A percentile compares a stretch with the other conserved stretches of the same genome.
These are phyloP conservation scores for Wickerhamiella galacta DNA, from an alignment of 805 yeast species.

Conservation along the genomic window DNA sequence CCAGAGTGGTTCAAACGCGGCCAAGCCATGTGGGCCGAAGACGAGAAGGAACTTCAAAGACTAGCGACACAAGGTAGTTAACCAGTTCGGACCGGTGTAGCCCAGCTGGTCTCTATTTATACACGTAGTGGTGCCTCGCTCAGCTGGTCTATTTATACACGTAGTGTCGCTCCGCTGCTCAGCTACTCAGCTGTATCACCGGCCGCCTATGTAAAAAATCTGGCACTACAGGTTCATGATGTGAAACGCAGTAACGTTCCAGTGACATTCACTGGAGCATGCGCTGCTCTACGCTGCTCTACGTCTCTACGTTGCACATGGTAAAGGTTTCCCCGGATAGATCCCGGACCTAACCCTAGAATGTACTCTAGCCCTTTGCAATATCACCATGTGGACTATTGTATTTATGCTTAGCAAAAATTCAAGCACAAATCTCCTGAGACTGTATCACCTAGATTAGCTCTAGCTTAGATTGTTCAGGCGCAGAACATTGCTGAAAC, in stretches of 20 bases:
- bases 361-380: no score
- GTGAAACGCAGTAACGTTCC: no score
- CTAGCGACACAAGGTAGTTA: not conserved
- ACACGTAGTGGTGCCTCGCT: not conserved
- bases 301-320: no score
- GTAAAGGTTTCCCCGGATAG: no score
- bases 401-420: not conserved
- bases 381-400: not conserved
- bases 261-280: no score
- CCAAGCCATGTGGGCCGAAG: constrained; percentile 28
- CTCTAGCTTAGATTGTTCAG: not conserved
- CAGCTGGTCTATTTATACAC: not conserved
- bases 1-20: constrained; percentile 63
- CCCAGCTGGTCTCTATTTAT: not conserved
- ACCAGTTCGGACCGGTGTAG: not conserved
- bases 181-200: no score
- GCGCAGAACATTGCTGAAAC: not conserved
- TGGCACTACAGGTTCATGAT: not conserved
- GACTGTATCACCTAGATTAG: not conserved
- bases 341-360: no score
- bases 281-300: no score
- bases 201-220: no score
- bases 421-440: not conserved
- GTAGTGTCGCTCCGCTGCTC: no score
- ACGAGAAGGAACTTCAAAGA: not conserved